These are phyloP conservation scores for Ophiostoma quercus DNA, from an alignment of 2,329 filamentous ascomycete species.

Conservation along the genomic window DNA sequence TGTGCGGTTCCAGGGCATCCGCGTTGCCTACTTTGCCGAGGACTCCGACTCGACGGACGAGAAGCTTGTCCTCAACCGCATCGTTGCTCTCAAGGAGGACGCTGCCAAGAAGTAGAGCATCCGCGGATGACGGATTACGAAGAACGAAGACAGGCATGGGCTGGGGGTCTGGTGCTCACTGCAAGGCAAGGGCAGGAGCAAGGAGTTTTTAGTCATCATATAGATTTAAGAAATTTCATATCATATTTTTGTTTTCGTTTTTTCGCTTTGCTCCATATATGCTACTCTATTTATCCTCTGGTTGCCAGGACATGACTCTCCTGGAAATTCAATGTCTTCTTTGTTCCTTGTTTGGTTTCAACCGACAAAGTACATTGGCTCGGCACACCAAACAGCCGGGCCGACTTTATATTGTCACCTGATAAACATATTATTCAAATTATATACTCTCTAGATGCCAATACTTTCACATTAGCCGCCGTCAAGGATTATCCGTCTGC, in stretches of 20 bases:
- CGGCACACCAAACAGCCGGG: neutral
- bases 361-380: neutral
- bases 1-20: constrained; percentile 85
- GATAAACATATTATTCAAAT: neutral
- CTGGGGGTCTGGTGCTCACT: constrained; percentile 5
- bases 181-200: constrained; percentile 5
- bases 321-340: too few relatives aligned
- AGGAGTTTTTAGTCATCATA: constrained; percentile 28
- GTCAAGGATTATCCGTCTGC: neutral
- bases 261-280: neutral
- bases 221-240: constrained; percentile 23
- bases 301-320: too few relatives aligned
- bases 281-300: too few relatives aligned
- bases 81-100: constrained; percentile 88
- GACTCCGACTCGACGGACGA: constrained; percentile 74
- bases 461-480: neutral
- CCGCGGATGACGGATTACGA: neutral
- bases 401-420: neutral
- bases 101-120: constrained; percentile 52
- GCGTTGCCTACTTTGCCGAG: constrained; percentile 77
- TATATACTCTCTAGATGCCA: neutral
- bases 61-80: constrained; percentile 83
- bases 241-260: constrained; percentile 27
- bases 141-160: neutral
- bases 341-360: neutral